Evolutionary conservation across 768 basidiomycete genomes (phyloP).

Genomic region (Collybia sordida): DNA sequence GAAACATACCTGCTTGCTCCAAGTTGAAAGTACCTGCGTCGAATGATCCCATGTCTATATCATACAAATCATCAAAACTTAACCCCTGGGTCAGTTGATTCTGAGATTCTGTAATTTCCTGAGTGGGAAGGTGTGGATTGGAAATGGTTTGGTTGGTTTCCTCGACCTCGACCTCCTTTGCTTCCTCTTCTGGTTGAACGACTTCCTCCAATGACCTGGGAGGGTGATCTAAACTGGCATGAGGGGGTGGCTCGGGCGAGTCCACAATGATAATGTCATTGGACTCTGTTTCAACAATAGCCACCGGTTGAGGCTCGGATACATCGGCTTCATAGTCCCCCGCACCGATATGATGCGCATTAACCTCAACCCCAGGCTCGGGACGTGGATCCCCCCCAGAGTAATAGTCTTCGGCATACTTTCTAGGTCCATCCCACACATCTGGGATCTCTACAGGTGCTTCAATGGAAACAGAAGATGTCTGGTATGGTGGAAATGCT

Average conservation of each 20-base stretch:
- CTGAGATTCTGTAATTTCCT: too few species aligned
- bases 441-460: constrained; percentile 31
- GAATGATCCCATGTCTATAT: too few species aligned
- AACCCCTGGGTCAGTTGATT: too few species aligned
- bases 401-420: constrained; percentile 42
- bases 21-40: too few species aligned
- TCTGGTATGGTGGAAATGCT: constrained; percentile 7
- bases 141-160: too few species aligned
- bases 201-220: too few species aligned
- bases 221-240: too few species aligned
- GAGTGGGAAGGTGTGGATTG: too few species aligned
- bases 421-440: constrained; percentile 38
- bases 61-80: too few species aligned
- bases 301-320: background rate
- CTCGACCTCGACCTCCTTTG: too few species aligned
- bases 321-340: background rate
- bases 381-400: constrained; percentile 39
- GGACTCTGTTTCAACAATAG: background rate
- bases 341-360: constrained; percentile 26
- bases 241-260: background rate
- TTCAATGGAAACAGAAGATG: constrained; percentile 1
- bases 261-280: background rate
- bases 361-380: constrained; percentile 5
- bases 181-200: too few species aligned
- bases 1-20: too few species aligned